These are phyloP conservation scores for Aspergillus aculeatus DNA, from an alignment of 2,329 filamentous ascomycete species.

Conservation along the genomic window DNA sequence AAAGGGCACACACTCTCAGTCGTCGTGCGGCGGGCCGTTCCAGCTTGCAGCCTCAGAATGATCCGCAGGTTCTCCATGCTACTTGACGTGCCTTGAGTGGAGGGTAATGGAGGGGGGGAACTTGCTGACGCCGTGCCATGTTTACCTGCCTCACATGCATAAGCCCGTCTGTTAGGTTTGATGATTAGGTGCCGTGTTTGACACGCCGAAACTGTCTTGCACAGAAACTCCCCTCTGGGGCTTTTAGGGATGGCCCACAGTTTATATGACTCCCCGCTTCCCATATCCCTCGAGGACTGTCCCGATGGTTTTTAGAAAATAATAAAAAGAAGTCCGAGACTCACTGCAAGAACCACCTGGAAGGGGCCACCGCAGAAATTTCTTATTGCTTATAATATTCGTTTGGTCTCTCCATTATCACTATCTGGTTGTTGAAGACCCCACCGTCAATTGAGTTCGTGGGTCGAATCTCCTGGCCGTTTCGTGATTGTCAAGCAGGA, in stretches of 20 bases:
- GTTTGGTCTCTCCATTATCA: background rate
- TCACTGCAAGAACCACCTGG: constrained; percentile 6
- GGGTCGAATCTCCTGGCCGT: background rate
- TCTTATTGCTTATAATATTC: background rate
- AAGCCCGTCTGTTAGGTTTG: constrained; percentile 38
- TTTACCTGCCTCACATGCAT: constrained; percentile 38
- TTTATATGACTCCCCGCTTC: constrained; percentile 41
- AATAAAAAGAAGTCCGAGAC: constrained; percentile 4
- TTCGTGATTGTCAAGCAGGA: background rate
- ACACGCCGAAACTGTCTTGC: constrained; percentile 25
- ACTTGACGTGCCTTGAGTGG: constrained; percentile 31
- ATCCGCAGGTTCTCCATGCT: constrained; percentile 40
- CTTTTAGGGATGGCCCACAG: constrained; percentile 33
- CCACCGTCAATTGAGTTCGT: background rate
- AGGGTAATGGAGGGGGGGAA: constrained; percentile 32
- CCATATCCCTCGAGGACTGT: constrained; percentile 25
- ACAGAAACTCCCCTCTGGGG: constrained; percentile 17
- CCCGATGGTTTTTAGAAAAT: constrained; percentile 12
- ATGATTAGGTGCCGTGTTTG: constrained; percentile 39
- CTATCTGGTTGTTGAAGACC: background rate
- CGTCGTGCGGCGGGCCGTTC: constrained; percentile 48
- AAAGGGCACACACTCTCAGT: constrained; percentile 38
- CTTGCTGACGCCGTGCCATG: constrained; percentile 35
- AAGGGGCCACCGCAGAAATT: background rate
- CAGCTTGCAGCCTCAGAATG: constrained; percentile 47